phyloP scores from a whole-genome alignment of 495 filamentous ascomycete species.

The Friedmanniomyces simplex region DNA sequence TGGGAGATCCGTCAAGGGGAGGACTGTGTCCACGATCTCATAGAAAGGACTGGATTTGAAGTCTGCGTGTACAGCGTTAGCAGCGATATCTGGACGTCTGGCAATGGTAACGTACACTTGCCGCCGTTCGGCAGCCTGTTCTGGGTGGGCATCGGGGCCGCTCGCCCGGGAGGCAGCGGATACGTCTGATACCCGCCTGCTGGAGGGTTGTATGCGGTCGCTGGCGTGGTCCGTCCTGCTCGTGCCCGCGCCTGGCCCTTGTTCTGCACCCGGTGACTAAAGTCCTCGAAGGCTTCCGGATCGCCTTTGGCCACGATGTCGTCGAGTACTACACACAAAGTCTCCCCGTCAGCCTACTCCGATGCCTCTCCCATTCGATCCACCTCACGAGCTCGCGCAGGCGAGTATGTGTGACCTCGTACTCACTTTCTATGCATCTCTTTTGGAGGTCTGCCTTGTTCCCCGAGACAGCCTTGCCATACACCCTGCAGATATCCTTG shows the following conservation, averaged over 20 bases:
- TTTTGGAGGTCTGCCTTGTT: conserved; percentile 69
- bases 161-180: conserved; percentile 2
- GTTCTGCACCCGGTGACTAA: conserved; percentile 11
- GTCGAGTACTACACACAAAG: conserved; percentile 17
- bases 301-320: conserved; percentile 28
- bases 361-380: not conserved
- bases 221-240: not conserved
- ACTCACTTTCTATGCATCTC: conserved; percentile 67
- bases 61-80: conserved; percentile 2
- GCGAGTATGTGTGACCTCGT: not conserved
- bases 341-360: not conserved
- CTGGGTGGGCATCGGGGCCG: not conserved
- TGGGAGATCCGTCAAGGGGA: conserved; percentile 23
- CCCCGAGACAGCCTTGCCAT: conserved; percentile 62
- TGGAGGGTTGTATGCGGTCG: not conserved
- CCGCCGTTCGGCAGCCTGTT: conserved; percentile 1
- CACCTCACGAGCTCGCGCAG: too few species aligned
- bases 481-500: conserved; percentile 57
- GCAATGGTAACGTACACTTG: conserved; percentile 4
- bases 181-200: not conserved
- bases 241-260: conserved; percentile 3
- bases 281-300: conserved; percentile 15
- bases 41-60: conserved; percentile 33
- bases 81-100: not conserved
- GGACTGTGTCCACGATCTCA: conserved; percentile 25